These are phyloP conservation scores for Fusarium virguliforme DNA, from an alignment of 2,329 filamentous ascomycete genomes.

Conservation along the genomic window DNA sequence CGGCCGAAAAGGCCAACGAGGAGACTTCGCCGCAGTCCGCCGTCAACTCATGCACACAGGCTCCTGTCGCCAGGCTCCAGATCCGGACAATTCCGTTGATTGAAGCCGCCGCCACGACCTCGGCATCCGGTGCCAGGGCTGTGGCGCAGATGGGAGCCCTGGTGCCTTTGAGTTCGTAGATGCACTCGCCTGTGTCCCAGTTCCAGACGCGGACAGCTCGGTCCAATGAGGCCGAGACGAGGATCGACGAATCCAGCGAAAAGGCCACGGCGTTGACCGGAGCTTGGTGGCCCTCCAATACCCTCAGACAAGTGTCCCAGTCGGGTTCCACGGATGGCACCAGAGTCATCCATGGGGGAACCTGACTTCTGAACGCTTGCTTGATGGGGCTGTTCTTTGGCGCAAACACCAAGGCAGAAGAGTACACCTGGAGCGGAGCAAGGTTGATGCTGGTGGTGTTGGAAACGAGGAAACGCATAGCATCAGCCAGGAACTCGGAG, in stretches of 20 bases:
- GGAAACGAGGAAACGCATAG: background rate
- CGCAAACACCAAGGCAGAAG: background rate
- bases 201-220: background rate
- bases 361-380: background rate
- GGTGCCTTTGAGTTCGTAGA: slow-evolving; percentile 6
- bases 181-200: slow-evolving; percentile 1
- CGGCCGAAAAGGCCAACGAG: slow-evolving; percentile 2
- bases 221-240: background rate
- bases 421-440: background rate
- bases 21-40: background rate
- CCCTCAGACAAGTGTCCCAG: slow-evolving; percentile 2
- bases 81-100: slow-evolving; percentile 6
- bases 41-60: slow-evolving; percentile 3
- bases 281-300: background rate
- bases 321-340: background rate
- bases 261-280: background rate
- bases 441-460: background rate
- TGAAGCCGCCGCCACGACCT: background rate
- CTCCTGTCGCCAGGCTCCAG: background rate
- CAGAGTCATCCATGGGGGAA: background rate
- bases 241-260: background rate
- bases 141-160: background rate
- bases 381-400: slow-evolving; percentile 4
- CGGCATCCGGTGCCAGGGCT: background rate
- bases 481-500: background rate